Evolutionary conservation across 371 early-diverging fungal genomes (phyloP).

Genomic region (Neoconidiobolus thromboides): DNA sequence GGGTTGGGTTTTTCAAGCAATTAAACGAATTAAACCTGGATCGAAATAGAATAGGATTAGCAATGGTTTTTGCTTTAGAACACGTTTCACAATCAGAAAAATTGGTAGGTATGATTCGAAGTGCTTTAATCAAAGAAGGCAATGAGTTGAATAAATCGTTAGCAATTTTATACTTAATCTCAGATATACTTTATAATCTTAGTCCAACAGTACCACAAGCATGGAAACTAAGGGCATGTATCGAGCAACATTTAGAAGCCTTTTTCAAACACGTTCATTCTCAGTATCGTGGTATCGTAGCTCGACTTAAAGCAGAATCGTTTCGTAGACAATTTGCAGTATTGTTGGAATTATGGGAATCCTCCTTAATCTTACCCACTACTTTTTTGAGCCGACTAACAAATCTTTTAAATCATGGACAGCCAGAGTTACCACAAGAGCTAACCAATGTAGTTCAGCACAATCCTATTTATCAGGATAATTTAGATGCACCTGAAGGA

Average conservation of each 20-base stretch:
- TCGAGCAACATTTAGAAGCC: slow-evolving; percentile 39
- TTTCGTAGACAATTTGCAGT: slow-evolving; percentile 37
- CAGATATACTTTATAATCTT: slow-evolving; percentile 74
- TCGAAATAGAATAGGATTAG: slow-evolving; percentile 47
- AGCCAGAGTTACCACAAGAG: slow-evolving; percentile 13
- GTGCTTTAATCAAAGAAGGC: no score
- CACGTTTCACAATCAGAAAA: slow-evolving; percentile 40
- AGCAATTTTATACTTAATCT: slow-evolving; percentile 57
- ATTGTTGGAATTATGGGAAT: slow-evolving; percentile 66
- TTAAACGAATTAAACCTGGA: slow-evolving; percentile 29
- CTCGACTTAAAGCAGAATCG: slow-evolving; percentile 67
- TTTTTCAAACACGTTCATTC: slow-evolving; percentile 51
- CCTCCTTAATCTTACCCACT: slow-evolving; percentile 67
- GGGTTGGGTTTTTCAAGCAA: slow-evolving; percentile 29
- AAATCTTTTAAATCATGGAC: slow-evolving; percentile 15
- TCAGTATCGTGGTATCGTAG: slow-evolving; percentile 42
- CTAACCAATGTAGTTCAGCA: not conserved
- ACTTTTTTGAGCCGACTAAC: slow-evolving; percentile 33
- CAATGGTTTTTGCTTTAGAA: slow-evolving; percentile 76
- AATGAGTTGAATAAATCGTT: slow-evolving; percentile 22
- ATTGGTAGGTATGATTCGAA: no score
- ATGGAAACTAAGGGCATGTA: slow-evolving; percentile 61
- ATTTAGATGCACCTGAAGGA: not conserved
- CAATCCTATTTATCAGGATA: not conserved
- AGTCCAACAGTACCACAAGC: slow-evolving; percentile 59